phyloP scores from a whole-genome alignment of 1,284 basidiomycete species.

The Pterula multifida region DNA sequence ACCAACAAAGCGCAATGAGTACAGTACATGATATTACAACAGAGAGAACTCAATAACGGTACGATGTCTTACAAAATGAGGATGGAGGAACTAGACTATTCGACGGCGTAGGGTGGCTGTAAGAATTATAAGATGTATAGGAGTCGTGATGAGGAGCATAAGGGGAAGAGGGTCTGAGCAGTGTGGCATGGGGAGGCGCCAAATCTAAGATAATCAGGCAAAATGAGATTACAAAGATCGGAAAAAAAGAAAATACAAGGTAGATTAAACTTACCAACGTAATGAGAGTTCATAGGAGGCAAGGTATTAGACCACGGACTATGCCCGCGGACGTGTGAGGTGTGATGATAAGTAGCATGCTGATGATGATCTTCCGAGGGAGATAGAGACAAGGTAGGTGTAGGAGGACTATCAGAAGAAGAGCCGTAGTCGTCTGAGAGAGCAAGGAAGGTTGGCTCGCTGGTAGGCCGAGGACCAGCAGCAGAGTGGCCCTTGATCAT shows the following conservation, averaged over 20 bases:
- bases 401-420: conserved; percentile 38
- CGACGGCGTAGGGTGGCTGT: conserved; percentile 20
- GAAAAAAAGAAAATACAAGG: background rate
- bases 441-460: conserved; percentile 40
- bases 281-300: background rate
- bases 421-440: conserved; percentile 32
- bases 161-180: conserved; percentile 17
- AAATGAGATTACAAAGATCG: background rate
- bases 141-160: conserved; percentile 19
- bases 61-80: conserved; percentile 51
- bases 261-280: background rate
- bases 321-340: background rate
- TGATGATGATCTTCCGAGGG: conserved; percentile 5
- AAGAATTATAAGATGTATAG: conserved; percentile 28
- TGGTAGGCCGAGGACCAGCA: conserved; percentile 40
- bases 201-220: background rate
- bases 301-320: conserved; percentile 1
- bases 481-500: conserved; percentile 80
- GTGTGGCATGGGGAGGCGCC: background rate
- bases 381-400: conserved; percentile 32
- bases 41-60: conserved; percentile 42
- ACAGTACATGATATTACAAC: conserved; percentile 53
- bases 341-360: background rate
- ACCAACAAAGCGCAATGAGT: conserved; percentile 51
- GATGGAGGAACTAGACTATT: conserved; percentile 29